Conservation (phyloP, 179 eudicot genomes). For the Vitellaria paradoxa region DNA sequence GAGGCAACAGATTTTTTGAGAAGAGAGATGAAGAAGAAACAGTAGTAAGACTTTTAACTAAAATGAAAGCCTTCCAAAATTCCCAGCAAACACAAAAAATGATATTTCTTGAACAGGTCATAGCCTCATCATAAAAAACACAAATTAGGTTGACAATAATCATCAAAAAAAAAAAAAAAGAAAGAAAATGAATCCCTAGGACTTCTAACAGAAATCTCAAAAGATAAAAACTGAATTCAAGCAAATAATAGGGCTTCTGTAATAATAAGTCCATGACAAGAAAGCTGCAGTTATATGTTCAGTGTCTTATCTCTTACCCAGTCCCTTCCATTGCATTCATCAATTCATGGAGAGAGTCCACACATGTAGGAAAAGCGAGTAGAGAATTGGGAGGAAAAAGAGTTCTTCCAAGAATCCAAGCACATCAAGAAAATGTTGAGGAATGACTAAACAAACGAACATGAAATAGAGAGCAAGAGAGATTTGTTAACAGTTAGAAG, state of each 20-base stretch:
- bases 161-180: neutral
- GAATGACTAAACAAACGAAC: neutral
- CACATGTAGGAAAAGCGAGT: neutral
- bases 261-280: neutral
- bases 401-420: neutral
- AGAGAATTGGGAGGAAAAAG: neutral
- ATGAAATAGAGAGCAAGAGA: constrained; percentile 1
- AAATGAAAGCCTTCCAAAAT: constrained; percentile 1
- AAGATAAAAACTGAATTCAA: neutral
- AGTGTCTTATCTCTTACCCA: neutral
- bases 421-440: neutral
- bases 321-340: neutral
- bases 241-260: neutral
- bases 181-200: neutral
- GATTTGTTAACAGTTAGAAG: neutral
- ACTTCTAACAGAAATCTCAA: constrained; percentile 3
- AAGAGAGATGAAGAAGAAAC: neutral
- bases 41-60: neutral
- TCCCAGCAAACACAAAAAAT: neutral
- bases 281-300: neutral
- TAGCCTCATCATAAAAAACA: neutral
- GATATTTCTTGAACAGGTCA: neutral
- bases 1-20: neutral
- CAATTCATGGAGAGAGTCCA: neutral
- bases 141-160: neutral